These are phyloP conservation scores for Gastrolobium villosum DNA, from an alignment of 306 rosid species.

Conservation along the genomic window DNA sequence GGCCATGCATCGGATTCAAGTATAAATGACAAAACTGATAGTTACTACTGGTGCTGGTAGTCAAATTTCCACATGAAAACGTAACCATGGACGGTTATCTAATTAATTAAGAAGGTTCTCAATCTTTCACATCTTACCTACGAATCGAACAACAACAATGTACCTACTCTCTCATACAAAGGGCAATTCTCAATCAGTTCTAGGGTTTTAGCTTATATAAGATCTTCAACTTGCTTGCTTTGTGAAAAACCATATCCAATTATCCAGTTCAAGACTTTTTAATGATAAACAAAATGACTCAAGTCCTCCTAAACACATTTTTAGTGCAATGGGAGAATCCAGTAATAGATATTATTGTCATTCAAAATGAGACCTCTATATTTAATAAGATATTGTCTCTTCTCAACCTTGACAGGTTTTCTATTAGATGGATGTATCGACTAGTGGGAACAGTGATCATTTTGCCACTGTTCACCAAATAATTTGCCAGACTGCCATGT, in stretches of 20 bases:
- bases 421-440: too few relatives aligned
- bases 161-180: neutral
- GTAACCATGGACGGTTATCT: slow-evolving; percentile 55
- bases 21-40: slow-evolving; percentile 54
- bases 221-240: slow-evolving; percentile 36
- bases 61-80: slow-evolving; percentile 65
- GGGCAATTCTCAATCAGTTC: slow-evolving; percentile 6
- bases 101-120: slow-evolving; percentile 46
- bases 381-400: too few relatives aligned
- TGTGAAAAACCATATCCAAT: slow-evolving; percentile 41
- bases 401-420: too few relatives aligned
- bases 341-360: too few relatives aligned
- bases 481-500: too few relatives aligned
- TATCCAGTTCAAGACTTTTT: slow-evolving; percentile 41
- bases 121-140: slow-evolving; percentile 42
- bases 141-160: slow-evolving; percentile 39
- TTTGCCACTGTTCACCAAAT: too few relatives aligned
- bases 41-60: slow-evolving; percentile 40
- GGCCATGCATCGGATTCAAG: slow-evolving; percentile 48
- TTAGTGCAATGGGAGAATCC: too few relatives aligned
- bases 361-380: too few relatives aligned
- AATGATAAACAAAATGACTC: slow-evolving; percentile 40
- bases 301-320: neutral
- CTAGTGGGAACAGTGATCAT: too few relatives aligned
- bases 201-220: slow-evolving; percentile 27